These are phyloP conservation scores for Funneliformis mosseae DNA, from an alignment of 192 early-diverging fungal genomes.

Conservation along the genomic window DNA sequence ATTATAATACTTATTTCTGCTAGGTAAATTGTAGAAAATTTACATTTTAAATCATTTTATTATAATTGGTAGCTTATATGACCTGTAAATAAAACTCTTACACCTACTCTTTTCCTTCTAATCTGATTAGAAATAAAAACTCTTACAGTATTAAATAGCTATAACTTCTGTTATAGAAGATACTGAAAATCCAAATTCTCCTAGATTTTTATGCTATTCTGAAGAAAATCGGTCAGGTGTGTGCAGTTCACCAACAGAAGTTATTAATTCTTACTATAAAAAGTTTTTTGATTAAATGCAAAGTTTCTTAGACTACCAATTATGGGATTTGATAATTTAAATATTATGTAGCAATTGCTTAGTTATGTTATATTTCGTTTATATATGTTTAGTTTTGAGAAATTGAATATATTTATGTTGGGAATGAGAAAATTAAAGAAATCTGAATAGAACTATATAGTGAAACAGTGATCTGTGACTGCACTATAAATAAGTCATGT, in stretches of 20 bases:
- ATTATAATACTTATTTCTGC: no score
- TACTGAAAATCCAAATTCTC: background rate
- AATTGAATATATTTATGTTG: background rate
- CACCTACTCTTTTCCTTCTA: no score
- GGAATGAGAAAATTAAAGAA: background rate
- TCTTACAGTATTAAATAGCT: no score
- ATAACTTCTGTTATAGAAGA: background rate
- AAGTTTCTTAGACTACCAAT: background rate
- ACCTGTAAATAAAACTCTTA: no score
- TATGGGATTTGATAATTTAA: background rate
- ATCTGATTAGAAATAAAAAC: no score
- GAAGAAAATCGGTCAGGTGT: background rate
- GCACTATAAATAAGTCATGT: no score
- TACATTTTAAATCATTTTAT: no score
- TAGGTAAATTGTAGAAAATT: no score
- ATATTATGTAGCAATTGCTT: background rate
- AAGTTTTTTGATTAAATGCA: background rate
- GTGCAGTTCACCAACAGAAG: background rate
- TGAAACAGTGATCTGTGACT: no score
- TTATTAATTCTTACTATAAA: background rate
- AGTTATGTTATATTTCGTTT: background rate
- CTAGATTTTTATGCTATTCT: background rate
- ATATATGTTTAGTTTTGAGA: background rate
- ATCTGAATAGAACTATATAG: background rate
- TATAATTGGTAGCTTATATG: no score